Evolutionary conservation across 169 alveolate species (phyloP).

Genomic region (Plasmodium gonderi): DNA sequence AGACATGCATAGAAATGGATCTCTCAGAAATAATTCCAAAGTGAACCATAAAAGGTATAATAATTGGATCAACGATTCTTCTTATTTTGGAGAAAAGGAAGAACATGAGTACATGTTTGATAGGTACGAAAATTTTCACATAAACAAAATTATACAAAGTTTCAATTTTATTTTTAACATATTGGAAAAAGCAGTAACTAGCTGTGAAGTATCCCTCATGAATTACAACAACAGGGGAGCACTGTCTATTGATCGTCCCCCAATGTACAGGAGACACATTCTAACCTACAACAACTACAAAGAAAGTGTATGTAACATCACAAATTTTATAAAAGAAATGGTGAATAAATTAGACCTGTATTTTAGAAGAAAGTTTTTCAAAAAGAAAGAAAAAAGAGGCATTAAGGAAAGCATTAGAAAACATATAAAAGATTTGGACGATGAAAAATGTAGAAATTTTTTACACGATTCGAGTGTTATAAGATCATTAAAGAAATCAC

Average conservation of each 20-base stretch:
- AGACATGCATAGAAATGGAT: neutral
- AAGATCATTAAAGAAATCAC: neutral
- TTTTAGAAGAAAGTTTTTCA: conserved; percentile 5
- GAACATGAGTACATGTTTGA: neutral
- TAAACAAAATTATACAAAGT: conserved; percentile 15
- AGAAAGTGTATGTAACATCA: conserved; percentile 5
- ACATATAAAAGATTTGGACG: conserved; percentile 21
- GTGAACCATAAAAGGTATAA: neutral
- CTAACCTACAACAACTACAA: neutral
- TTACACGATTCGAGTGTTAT: conserved; percentile 29
- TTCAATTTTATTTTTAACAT: conserved; percentile 54
- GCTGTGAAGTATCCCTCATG: conserved; percentile 14
- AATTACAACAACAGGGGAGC: neutral
- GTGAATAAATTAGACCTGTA: conserved; percentile 28
- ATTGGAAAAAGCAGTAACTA: conserved; percentile 20
- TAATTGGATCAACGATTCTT: neutral
- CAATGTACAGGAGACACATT: neutral
- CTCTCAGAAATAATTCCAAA: neutral
- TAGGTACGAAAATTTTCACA: conserved; percentile 5
- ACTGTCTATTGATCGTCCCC: neutral
- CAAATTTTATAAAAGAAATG: conserved; percentile 48
- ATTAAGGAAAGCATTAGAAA: too few species aligned
- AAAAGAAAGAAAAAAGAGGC: too few species aligned
- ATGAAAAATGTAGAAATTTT: conserved; percentile 12
- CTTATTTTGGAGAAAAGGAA: neutral